A percentile compares a stretch with the other conserved stretches of the same genome.
phyloP scores from a whole-genome alignment of 495 filamentous ascomycete species.

The Aspergillus coremiiformis region DNA sequence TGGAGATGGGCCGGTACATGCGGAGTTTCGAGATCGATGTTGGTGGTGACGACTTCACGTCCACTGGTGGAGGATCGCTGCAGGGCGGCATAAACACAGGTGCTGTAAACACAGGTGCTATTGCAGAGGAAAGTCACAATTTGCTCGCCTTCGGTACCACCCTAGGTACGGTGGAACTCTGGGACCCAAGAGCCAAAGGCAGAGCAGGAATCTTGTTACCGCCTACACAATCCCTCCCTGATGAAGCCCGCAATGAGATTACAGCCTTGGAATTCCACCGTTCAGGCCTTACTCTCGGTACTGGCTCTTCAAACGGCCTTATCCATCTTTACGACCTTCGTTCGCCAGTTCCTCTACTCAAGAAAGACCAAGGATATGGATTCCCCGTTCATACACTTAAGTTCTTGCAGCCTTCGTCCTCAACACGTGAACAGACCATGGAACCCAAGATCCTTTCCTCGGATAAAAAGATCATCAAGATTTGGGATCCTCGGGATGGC shows the following conservation, averaged over 20 bases:
- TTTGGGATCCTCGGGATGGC: slow-evolving; percentile 79
- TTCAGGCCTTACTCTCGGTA: slow-evolving; percentile 78
- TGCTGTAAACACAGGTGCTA: slow-evolving; percentile 78
- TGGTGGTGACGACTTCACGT: slow-evolving; percentile 66
- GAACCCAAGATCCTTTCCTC: slow-evolving; percentile 85
- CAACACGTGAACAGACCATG: slow-evolving; percentile 48
- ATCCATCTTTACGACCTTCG: slow-evolving; percentile 90
- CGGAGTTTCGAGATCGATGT: slow-evolving; percentile 75
- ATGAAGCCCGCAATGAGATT: slow-evolving; percentile 60
- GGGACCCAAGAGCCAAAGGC: slow-evolving; percentile 77
- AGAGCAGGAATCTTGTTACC: slow-evolving; percentile 68
- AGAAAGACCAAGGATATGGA: slow-evolving; percentile 94
- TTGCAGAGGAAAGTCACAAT: slow-evolving; percentile 86
- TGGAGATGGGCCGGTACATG: slow-evolving; percentile 88
- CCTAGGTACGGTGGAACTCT: slow-evolving; percentile 91
- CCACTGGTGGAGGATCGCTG: slow-evolving; percentile 55
- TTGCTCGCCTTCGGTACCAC: slow-evolving; percentile 93
- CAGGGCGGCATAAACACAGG: slow-evolving; percentile 79
- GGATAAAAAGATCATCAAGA: slow-evolving; percentile 94
- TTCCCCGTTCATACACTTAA: slow-evolving; percentile 86
- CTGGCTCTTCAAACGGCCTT: slow-evolving; percentile 84
- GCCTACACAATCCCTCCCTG: slow-evolving; percentile 29
- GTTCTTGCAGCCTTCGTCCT: slow-evolving; percentile 69
- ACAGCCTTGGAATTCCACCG: slow-evolving; percentile 81
- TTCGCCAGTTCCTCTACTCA: slow-evolving; percentile 72